These are phyloP conservation scores for Saturnispora halmiae DNA, from an alignment of 805 yeast genomes.

Conservation along the genomic window DNA sequence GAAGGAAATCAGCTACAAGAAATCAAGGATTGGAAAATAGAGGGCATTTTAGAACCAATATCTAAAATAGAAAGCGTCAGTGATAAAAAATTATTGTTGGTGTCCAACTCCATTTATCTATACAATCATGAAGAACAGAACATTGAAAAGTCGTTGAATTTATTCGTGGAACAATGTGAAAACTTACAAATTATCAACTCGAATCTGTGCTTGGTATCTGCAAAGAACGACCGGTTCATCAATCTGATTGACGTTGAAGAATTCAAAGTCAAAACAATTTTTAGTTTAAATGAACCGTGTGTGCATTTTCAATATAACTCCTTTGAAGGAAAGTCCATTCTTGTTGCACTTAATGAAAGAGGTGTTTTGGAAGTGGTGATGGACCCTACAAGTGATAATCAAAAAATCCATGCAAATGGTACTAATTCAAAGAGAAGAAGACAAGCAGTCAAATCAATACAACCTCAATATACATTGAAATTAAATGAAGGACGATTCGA, in stretches of 20 bases:
- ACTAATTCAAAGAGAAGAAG: slow-evolving; percentile 13
- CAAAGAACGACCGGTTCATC: slow-evolving; percentile 73
- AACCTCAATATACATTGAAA: slow-evolving; percentile 37
- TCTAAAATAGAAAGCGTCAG: slow-evolving; percentile 7
- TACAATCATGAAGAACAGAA: slow-evolving; percentile 10
- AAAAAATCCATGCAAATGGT: slow-evolving; percentile 2
- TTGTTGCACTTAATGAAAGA: slow-evolving; percentile 60
- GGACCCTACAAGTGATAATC: slow-evolving; percentile 35
- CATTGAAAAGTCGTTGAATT: slow-evolving; percentile 11
- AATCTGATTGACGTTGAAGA: slow-evolving; percentile 51
- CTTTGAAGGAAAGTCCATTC: slow-evolving; percentile 28
- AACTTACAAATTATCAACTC: slow-evolving; percentile 9
- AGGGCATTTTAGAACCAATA: slow-evolving; percentile 10
- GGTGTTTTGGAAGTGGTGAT: slow-evolving; percentile 67
- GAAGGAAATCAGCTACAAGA: slow-evolving; percentile 7
- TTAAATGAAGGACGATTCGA: slow-evolving; percentile 29
- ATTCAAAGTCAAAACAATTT: slow-evolving; percentile 41
- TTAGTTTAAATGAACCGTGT: slow-evolving; percentile 64
- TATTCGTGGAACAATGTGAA: slow-evolving; percentile 13
- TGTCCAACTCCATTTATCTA: slow-evolving; percentile 14
- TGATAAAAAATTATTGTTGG: slow-evolving; percentile 5
- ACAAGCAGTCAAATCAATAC: slow-evolving; percentile 41
- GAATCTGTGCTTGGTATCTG: slow-evolving; percentile 30
- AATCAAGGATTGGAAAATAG: slow-evolving; percentile 9
- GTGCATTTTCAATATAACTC: slow-evolving; percentile 28